Evolutionary conservation across 148 eudicot genomes (phyloP).

Genomic region (Drosera capensis): DNA sequence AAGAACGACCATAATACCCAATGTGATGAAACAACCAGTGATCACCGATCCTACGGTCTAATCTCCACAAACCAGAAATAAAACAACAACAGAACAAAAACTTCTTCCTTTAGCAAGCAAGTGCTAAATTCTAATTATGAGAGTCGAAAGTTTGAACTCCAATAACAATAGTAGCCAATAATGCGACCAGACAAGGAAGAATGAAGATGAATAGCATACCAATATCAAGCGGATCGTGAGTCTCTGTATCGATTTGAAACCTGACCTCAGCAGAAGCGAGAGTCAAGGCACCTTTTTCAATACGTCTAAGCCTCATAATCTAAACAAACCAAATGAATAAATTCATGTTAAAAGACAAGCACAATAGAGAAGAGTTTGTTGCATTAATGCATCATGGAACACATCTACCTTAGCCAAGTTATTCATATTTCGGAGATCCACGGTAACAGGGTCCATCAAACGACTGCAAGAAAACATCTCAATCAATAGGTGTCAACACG

Average conservation of each 20-base stretch:
- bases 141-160: not conserved
- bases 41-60: too few relatives aligned
- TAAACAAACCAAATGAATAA: constrained; percentile 14
- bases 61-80: not conserved
- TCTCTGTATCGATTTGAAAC: constrained; percentile 93
- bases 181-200: too few relatives aligned
- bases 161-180: too few relatives aligned
- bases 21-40: too few relatives aligned
- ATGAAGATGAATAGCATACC: constrained; percentile 27
- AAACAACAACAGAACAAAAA: not conserved
- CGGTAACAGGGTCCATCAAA: constrained; percentile 75
- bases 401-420: constrained; percentile 66
- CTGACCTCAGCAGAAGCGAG: constrained; percentile 99
- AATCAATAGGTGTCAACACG: not conserved
- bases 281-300: constrained; percentile 91
- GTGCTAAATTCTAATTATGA: not conserved
- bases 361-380: not conserved
- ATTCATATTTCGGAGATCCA: constrained; percentile 88
- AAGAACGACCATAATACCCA: too few relatives aligned
- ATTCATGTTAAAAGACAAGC: not conserved
- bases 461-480: constrained; percentile 38
- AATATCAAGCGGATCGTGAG: constrained; percentile 97
- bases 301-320: constrained; percentile 93
- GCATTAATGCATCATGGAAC: not conserved
- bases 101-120: not conserved